Percentiles rank a stretch among this genome's conserved stretches.
Conservation (phyloP, 192 early-diverging fungal genomes). For the Coemansia sp. region DNA sequence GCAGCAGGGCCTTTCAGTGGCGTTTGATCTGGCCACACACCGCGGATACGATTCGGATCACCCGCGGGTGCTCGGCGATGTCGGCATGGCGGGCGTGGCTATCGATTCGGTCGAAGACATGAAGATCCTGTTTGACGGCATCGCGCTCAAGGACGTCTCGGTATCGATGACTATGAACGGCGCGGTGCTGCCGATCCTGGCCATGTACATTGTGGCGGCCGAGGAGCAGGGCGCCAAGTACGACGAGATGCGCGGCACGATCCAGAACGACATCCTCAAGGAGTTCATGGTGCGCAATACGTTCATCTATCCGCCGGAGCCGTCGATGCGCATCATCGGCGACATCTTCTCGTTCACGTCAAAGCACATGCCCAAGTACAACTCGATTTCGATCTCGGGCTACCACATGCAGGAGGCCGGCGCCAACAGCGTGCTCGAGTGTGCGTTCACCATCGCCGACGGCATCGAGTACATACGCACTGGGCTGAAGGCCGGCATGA, state of each 20-base stretch:
- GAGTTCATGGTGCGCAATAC: slow-evolving; percentile 95
- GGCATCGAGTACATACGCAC: slow-evolving; percentile 80
- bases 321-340: slow-evolving; percentile 86
- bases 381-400: slow-evolving; percentile 93
- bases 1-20: slow-evolving; percentile 84
- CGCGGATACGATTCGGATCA: slow-evolving; percentile 90
- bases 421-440: slow-evolving; percentile 82
- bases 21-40: slow-evolving; percentile 89
- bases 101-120: slow-evolving; percentile 92
- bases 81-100: slow-evolving; percentile 92
- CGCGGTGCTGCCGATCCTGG: slow-evolving; percentile 85
- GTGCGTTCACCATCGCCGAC: slow-evolving; percentile 91
- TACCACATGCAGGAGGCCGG: slow-evolving; percentile 94
- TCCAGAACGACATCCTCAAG: slow-evolving; percentile 92
- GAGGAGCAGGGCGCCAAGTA: slow-evolving; percentile 83
- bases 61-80: slow-evolving; percentile 84
- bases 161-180: slow-evolving; percentile 97
- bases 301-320: slow-evolving; percentile 90
- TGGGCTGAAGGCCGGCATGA: slow-evolving; percentile 80
- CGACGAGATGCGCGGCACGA: slow-evolving; percentile 79
- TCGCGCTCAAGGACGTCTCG: slow-evolving; percentile 86
- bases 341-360: slow-evolving; percentile 90
- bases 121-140: slow-evolving; percentile 88
- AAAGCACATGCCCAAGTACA: slow-evolving; percentile 89
- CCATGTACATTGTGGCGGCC: slow-evolving; percentile 87